Conservation (phyloP, 305 asterid species). For the Fraxinus xanthoxyloides region DNA sequence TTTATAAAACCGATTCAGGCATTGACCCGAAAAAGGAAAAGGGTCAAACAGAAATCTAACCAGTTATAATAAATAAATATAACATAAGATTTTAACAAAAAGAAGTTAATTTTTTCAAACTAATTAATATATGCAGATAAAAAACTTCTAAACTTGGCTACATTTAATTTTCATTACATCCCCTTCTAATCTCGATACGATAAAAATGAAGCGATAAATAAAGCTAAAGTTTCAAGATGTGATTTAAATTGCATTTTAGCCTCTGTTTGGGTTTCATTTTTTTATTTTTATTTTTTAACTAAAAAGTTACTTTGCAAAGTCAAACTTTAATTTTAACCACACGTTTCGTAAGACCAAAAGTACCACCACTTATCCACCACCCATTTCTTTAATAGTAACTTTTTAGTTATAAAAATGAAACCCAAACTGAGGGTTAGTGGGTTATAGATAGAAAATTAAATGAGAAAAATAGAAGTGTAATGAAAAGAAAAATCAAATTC, state of each 20-base stretch:
- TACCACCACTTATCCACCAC: background rate
- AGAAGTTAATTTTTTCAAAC: background rate
- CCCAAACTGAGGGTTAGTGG: background rate
- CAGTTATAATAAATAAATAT: background rate
- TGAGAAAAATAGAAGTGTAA: background rate
- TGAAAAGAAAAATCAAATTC: background rate
- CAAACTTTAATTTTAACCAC: background rate
- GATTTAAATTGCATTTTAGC: background rate
- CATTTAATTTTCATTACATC: background rate
- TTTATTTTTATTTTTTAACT: background rate
- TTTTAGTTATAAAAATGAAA: background rate
- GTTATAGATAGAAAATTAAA: slow-evolving; percentile 10
- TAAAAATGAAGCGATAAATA: background rate
- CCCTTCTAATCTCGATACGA: background rate
- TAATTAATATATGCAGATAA: background rate
- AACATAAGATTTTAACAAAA: background rate
- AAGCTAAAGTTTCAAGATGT: background rate
- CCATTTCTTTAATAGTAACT: background rate
- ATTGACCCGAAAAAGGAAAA: background rate
- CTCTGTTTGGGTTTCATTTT: background rate
- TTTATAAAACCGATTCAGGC: background rate
- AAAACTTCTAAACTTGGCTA: background rate
- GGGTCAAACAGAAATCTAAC: background rate
- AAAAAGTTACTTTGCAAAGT: background rate
- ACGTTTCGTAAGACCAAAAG: background rate